These are phyloP conservation scores for Sclerotinia glacialis DNA, from an alignment of 2,329 filamentous ascomycete species.

Conservation along the genomic window DNA sequence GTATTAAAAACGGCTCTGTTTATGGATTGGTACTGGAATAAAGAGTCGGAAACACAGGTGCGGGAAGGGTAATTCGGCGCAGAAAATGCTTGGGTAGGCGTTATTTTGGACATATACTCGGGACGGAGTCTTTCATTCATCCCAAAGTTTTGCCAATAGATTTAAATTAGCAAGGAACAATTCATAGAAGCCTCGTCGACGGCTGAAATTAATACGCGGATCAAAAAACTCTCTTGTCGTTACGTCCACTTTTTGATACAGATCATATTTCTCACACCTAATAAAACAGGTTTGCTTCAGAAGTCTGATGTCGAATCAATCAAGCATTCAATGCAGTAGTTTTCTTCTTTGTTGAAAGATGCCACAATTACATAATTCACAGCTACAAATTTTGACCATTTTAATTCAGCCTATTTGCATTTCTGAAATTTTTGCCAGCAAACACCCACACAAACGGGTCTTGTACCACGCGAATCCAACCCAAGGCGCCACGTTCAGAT, in stretches of 20 bases:
- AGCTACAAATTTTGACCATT: background rate
- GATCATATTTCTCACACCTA: background rate
- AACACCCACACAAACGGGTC: slow-evolving; percentile 21
- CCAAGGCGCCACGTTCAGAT: slow-evolving; percentile 22
- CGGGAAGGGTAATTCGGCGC: background rate
- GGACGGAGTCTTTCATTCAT: background rate
- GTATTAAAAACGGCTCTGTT: background rate
- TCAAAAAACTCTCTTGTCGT: background rate
- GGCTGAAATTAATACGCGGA: background rate
- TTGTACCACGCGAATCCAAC: slow-evolving; percentile 13
- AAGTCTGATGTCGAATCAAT: slow-evolving; percentile 9
- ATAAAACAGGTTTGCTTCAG: background rate
- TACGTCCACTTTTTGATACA: background rate
- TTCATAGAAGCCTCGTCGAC: slow-evolving; percentile 2
- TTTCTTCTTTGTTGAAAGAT: background rate
- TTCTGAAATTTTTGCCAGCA: slow-evolving; percentile 21
- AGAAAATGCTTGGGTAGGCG: background rate
- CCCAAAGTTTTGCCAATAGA: background rate
- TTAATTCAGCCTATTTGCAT: slow-evolving; percentile 1
- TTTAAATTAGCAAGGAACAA: background rate
- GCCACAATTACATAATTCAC: background rate
- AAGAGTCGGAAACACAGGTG: background rate
- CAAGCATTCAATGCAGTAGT: background rate
- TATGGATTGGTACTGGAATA: background rate
- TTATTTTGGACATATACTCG: background rate